phyloP scores from a whole-genome alignment of 163 green algal genomes.

The Scenedesmus sp. region DNA sequence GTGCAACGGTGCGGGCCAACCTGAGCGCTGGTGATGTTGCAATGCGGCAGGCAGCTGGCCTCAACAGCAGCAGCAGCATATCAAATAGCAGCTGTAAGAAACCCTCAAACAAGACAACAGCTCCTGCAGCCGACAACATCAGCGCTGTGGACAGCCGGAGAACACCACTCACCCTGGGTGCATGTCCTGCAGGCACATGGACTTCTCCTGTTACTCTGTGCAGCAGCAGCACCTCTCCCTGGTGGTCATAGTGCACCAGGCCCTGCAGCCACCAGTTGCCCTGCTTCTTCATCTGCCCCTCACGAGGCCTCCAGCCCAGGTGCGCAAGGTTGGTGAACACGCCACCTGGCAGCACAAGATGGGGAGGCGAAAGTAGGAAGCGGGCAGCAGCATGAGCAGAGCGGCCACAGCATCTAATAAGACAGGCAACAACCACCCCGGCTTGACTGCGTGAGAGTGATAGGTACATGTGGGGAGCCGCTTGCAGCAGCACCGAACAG shows the following conservation, averaged over 20 bases:
- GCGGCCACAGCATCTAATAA: no score
- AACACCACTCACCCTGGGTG: conserved; percentile 16
- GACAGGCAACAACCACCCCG: no score
- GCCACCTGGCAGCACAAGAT: conserved; percentile 24
- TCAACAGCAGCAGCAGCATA: not conserved
- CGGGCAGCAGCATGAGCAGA: not conserved
- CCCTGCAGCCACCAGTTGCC: conserved; percentile 57
- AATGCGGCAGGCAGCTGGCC: no score
- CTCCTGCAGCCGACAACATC: not conserved
- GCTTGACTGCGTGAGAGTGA: no score
- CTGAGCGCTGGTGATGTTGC: no score
- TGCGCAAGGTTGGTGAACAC: conserved; percentile 39
- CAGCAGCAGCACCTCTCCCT: conserved; percentile 43
- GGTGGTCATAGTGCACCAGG: conserved; percentile 48
- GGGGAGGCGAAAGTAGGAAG: not conserved
- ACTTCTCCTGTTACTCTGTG: conserved; percentile 54
- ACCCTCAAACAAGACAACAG: no score
- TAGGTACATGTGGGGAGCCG: no score
- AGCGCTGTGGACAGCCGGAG: no score
- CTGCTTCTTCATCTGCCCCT: conserved; percentile 52
- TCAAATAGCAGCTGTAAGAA: not conserved
- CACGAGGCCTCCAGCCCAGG: conserved; percentile 22
- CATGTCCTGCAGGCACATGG: not conserved
- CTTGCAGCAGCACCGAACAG: no score
- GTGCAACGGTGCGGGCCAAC: no score